phyloP scores from a whole-genome alignment of 2,329 filamentous ascomycete genomes.

The Xylaria sp. region DNA sequence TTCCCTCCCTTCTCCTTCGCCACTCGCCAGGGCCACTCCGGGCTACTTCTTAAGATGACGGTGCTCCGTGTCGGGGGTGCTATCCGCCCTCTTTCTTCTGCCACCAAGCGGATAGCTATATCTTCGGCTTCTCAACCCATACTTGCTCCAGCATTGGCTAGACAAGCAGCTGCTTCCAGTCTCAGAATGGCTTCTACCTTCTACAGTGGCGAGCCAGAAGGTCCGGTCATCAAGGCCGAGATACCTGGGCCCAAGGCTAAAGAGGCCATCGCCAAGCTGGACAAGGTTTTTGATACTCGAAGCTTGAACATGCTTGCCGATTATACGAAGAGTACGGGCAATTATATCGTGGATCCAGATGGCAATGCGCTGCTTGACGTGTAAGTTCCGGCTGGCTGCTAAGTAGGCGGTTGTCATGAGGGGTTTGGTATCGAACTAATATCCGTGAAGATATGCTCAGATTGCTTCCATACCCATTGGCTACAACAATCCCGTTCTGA shows the following conservation, averaged over 20 bases:
- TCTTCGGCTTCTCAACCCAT: conserved; percentile 30
- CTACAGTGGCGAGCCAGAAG: conserved; percentile 59
- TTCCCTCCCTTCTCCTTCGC: neutral
- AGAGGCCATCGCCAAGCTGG: conserved; percentile 74
- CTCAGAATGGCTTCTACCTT: conserved; percentile 47
- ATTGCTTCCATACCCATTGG: conserved; percentile 93
- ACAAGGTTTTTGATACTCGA: conserved; percentile 84
- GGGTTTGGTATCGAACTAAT: conserved; percentile 27
- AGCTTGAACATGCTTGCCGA: conserved; percentile 86
- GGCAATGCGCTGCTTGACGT: conserved; percentile 79
- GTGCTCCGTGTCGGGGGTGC: conserved; percentile 45
- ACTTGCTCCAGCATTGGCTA: conserved; percentile 34
- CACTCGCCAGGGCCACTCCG: neutral
- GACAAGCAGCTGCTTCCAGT: conserved; percentile 36
- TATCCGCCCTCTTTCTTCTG: conserved; percentile 42
- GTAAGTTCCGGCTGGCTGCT: conserved; percentile 53
- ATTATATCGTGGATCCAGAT: conserved; percentile 81
- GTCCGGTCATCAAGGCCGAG: conserved; percentile 63
- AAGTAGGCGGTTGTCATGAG: neutral
- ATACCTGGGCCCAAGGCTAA: conserved; percentile 82
- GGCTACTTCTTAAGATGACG: conserved; percentile 41
- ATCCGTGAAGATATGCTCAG: conserved; percentile 74
- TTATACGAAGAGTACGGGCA: conserved; percentile 78
- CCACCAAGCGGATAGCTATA: conserved; percentile 34
- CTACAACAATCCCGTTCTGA: conserved; percentile 87